Base-by-base conservation (phyloP, 1,284 basidiomycete genomes). In the Apiotrichum laibachii region DNA sequence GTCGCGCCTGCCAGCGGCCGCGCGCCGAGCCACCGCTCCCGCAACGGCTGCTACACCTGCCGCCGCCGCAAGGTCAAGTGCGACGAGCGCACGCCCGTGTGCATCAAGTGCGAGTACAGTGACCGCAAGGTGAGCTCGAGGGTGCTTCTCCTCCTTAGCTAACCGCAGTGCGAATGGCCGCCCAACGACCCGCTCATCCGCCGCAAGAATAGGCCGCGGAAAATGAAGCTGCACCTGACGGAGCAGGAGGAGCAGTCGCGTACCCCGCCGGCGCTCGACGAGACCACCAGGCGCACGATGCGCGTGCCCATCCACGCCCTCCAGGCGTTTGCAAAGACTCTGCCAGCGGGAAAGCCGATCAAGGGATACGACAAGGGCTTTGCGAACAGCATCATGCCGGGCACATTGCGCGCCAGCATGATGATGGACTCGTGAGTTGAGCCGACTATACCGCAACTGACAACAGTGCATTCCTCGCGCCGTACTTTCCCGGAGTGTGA, bases 401-500 rank as follows among this genome's bases (percentile, higher is more conserved):
- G 46, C 18, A 53, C 65, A 15, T 52, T 59, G 40, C 60, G 66
- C 35, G 68, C 68, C 2, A 55, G 56, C 40, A 31, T 70, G 53
- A 69, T 74, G 70, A 62, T 66, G 51, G 70, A 72, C 58, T 67
- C 72, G 71, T 72, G 58, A 18, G 37, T n/a, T 7, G 31, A 15
- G 18, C 45, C 5, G 19, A n/a, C 22, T 26, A 5, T 2, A 13
- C 11, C 2, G 19, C 21, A 13, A 26, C 42, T 43, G 16, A 43
- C 42, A 26, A 15, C 50, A 70, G 68, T 11, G 64, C 68, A 5
- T 73, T 72, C 49, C 59, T 73, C 7, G 62, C 65, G 19, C 68
- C 72, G 18, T 73, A 71, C 55, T 72, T 73, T 54, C 68, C 69
- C 1, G 57, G 62, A 0, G 59, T 72, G 67, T 68, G 40, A 57